phyloP scores from a whole-genome alignment of 495 filamentous ascomycete species.

The Penicillium longicatenatum region DNA sequence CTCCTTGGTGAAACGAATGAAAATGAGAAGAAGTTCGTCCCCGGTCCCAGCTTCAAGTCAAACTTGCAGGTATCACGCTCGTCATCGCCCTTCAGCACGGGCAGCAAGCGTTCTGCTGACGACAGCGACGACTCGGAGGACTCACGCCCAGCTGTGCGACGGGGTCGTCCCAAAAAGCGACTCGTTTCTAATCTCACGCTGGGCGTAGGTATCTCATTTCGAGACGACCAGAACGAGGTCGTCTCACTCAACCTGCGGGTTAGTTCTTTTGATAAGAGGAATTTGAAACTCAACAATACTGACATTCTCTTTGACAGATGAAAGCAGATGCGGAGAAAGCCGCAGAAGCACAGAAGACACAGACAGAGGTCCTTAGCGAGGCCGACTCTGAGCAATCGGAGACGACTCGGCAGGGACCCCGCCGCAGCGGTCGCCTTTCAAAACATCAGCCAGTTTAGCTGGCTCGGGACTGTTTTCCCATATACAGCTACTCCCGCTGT shows the following conservation, averaged over 20 bases:
- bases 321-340: slow-evolving; percentile 21
- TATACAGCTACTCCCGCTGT: not conserved
- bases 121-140: slow-evolving; percentile 44
- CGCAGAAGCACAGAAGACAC: slow-evolving; percentile 11
- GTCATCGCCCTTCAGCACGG: slow-evolving; percentile 49
- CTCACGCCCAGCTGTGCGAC: slow-evolving; percentile 32
- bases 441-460: slow-evolving; percentile 17
- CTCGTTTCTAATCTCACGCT: slow-evolving; percentile 46
- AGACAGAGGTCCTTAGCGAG: not conserved
- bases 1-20: slow-evolving; percentile 55
- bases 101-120: slow-evolving; percentile 52
- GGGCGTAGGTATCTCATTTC: slow-evolving; percentile 48
- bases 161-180: slow-evolving; percentile 36
- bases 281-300: not conserved
- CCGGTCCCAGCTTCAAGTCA: slow-evolving; percentile 36
- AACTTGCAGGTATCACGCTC: slow-evolving; percentile 44
- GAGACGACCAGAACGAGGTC: slow-evolving; percentile 48
- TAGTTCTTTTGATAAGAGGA: slow-evolving; percentile 4
- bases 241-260: slow-evolving; percentile 48
- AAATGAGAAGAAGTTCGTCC: slow-evolving; percentile 26
- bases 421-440: slow-evolving; percentile 28
- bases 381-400: slow-evolving; percentile 16
- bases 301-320: slow-evolving; percentile 12
- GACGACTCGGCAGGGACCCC: slow-evolving; percentile 11
- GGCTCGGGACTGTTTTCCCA: not conserved